Conservation (phyloP, 129 eudicot genomes). For the Silybum marianum region DNA sequence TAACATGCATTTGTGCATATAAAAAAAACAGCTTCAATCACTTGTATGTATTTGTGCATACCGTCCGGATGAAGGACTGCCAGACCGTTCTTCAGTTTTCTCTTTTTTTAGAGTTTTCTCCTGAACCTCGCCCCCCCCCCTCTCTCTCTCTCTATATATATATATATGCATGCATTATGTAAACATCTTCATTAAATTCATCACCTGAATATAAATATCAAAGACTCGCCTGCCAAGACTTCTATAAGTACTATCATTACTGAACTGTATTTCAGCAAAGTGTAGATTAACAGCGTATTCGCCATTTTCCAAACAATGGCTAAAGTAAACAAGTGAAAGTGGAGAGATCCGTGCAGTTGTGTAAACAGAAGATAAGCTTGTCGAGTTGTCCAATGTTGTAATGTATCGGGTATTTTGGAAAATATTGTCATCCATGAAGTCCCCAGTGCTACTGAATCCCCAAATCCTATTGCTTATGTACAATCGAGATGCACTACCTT, state of each 20-base stretch:
- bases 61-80: no score
- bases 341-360: constrained; percentile 35
- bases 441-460: constrained; percentile 39
- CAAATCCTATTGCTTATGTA: constrained; percentile 20
- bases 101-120: no score
- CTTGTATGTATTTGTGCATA: no score
- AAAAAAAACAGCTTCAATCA: no score
- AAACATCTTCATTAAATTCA: neutral
- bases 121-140: no score
- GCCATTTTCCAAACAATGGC: constrained; percentile 34
- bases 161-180: neutral
- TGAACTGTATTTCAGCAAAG: constrained; percentile 37
- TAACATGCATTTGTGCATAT: no score
- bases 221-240: constrained; percentile 34
- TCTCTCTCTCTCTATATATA: no score
- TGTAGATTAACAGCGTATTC: constrained; percentile 26
- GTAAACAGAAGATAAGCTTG: constrained; percentile 18
- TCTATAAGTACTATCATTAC: constrained; percentile 28
- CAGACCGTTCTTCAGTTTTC: no score
- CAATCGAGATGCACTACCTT: constrained; percentile 25
- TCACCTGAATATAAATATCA: constrained; percentile 32
- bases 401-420: constrained; percentile 22
- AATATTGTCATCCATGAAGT: constrained; percentile 33
- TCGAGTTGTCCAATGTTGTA: constrained; percentile 12
- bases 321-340: constrained; percentile 28